These are phyloP conservation scores for Isatis tinctoria DNA, from an alignment of 345 rosid genomes.

Conservation along the genomic window DNA sequence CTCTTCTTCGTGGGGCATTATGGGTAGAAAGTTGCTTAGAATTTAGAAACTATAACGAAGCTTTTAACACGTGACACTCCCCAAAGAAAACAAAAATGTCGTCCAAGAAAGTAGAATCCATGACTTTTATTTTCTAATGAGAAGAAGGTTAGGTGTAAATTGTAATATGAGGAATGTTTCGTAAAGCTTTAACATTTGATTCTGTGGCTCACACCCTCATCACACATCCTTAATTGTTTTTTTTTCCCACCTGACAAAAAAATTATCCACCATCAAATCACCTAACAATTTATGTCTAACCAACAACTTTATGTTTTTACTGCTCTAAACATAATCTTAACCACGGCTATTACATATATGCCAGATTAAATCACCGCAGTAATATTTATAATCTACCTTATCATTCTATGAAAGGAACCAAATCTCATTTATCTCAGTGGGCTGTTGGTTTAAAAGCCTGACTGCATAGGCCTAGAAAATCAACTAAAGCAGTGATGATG, in stretches of 20 bases:
- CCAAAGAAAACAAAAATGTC: not conserved
- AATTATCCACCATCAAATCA: conserved; percentile 9
- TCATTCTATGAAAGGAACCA: too few relatives aligned
- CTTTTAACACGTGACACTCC: not conserved
- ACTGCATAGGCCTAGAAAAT: not conserved
- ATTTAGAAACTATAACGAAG: not conserved
- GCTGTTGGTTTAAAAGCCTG: not conserved
- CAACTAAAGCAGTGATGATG: not conserved
- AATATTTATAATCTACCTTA: not conserved
- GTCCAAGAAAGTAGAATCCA: not conserved
- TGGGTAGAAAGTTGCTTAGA: not conserved
- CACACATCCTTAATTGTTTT: conserved; percentile 1
- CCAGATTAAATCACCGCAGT: not conserved
- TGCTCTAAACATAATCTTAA: not conserved
- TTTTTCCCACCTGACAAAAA: not conserved
- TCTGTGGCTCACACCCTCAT: conserved; percentile 2
- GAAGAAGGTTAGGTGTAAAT: conserved; percentile 7
- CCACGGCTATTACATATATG: not conserved
- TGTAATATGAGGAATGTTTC: conserved; percentile 17
- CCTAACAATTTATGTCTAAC: conserved; percentile 7
- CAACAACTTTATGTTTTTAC: not conserved
- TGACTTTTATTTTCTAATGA: not conserved
- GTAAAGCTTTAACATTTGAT: conserved; percentile 25
- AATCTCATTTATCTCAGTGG: not conserved
- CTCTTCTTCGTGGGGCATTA: not conserved